Conservation (phyloP, 2,329 filamentous ascomycete genomes). For the Delphinella strobiligena region DNA sequence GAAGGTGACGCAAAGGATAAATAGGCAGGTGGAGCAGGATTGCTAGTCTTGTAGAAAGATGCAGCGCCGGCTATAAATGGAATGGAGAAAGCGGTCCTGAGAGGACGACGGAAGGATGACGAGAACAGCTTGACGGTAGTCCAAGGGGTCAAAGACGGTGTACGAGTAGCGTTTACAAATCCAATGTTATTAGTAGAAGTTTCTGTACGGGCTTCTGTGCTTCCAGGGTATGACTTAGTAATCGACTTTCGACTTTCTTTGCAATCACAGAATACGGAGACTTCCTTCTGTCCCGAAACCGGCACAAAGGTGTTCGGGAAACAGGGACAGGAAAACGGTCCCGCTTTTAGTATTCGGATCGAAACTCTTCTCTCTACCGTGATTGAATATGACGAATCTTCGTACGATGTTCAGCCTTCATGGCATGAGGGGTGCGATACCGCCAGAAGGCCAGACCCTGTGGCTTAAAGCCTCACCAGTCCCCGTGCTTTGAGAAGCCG, state of each 20-base stretch:
- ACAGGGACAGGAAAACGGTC: too few relatives aligned
- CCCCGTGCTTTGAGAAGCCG: too few relatives aligned
- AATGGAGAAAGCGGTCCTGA: conserved; percentile 40
- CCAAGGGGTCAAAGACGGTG: neutral
- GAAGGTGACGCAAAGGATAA: conserved; percentile 15
- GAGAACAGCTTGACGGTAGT: conserved; percentile 80
- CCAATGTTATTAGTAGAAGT: neutral
- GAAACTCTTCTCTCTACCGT: neutral
- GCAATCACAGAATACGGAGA: too few relatives aligned
- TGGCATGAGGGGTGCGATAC: too few relatives aligned
- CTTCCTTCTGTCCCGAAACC: too few relatives aligned
- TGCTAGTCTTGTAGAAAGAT: conserved; percentile 45
- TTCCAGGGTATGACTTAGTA: too few relatives aligned
- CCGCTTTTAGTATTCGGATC: neutral
- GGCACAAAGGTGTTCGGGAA: too few relatives aligned
- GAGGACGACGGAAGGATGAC: conserved; percentile 59
- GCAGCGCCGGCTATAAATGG: conserved; percentile 59
- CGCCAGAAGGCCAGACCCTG: too few relatives aligned
- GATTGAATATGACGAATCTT: neutral
- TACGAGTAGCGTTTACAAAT: neutral
- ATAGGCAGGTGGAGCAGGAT: conserved; percentile 29
- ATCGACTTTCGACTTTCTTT: too few relatives aligned
- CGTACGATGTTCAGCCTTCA: too few relatives aligned
- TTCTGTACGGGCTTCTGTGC: neutral
- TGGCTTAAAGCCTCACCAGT: too few relatives aligned